phyloP scores from a whole-genome alignment of 2,329 filamentous ascomycete genomes.

The Alternaria incomplexa region DNA sequence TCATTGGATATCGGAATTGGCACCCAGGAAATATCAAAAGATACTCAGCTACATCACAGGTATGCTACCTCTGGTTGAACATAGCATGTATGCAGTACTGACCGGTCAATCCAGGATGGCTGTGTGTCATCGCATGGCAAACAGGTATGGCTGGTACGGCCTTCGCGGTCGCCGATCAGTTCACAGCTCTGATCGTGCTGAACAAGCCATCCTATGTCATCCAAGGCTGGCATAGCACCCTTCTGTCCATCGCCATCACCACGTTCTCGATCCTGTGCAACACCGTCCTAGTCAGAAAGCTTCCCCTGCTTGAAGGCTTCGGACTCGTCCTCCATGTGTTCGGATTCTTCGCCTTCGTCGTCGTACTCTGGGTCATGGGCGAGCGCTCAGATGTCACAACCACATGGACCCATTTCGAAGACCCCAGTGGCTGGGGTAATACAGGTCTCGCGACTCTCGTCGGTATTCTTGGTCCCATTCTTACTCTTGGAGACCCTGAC shows the following conservation, averaged over 20 bases:
- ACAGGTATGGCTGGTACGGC: constrained; percentile 31
- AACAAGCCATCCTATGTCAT: constrained; percentile 45
- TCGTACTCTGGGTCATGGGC: constrained; percentile 34
- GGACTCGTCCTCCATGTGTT: constrained; percentile 56
- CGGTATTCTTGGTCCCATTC: constrained; percentile 41
- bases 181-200: constrained; percentile 40
- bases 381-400: constrained; percentile 43
- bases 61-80: constrained; percentile 30
- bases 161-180: constrained; percentile 24
- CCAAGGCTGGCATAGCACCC: constrained; percentile 56
- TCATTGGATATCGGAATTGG: constrained; percentile 41
- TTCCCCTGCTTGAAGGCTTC: constrained; percentile 38
- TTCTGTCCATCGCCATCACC: constrained; percentile 53
- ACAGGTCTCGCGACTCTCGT: constrained; percentile 51
- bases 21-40: constrained; percentile 45
- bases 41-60: constrained; percentile 46
- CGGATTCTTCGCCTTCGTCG: constrained; percentile 58
- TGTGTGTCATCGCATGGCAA: constrained; percentile 49
- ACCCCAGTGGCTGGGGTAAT: constrained; percentile 50
- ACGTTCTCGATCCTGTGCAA: constrained; percentile 48
- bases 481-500: constrained; percentile 43
- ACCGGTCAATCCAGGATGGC: constrained; percentile 39
- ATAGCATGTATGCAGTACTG: neutral
- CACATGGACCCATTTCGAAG: constrained; percentile 55
- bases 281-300: constrained; percentile 45